A percentile compares a stretch with the other conserved stretches of the same genome.
These are phyloP conservation scores for Trebouxiophyceae sp. DNA, from an alignment of 163 green algal genomes.

Conservation along the genomic window DNA sequence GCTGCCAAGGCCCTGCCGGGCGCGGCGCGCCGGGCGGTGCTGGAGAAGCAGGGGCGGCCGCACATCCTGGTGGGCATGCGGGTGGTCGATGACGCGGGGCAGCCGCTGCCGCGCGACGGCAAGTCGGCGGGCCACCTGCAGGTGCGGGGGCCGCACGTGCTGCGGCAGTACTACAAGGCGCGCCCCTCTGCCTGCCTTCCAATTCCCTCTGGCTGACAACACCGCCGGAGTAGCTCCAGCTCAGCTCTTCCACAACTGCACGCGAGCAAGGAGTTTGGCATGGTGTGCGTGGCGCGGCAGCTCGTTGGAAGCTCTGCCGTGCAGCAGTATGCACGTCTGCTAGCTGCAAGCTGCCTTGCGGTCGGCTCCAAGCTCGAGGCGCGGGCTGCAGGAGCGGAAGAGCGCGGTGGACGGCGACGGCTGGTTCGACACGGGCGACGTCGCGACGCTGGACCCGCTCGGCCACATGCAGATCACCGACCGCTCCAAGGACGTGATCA, in stretches of 20 bases:
- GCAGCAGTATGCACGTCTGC: not conserved
- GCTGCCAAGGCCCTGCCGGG: not conserved
- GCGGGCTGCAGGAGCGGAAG: not conserved
- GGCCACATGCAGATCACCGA: slow-evolving; percentile 79
- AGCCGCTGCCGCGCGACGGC: slow-evolving; percentile 59
- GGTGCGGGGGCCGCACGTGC: slow-evolving; percentile 48
- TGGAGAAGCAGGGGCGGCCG: slow-evolving; percentile 38
- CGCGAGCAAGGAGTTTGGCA: too few relatives aligned
- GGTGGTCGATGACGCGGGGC: slow-evolving; percentile 53
- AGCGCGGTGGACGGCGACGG: slow-evolving; percentile 8
- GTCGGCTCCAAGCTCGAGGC: not conserved
- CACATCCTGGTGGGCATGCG: slow-evolving; percentile 57
- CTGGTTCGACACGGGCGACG: slow-evolving; percentile 49
- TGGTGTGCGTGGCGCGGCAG: too few relatives aligned
- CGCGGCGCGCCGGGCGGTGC: not conserved
- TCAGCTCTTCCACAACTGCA: too few relatives aligned
- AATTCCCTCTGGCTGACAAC: too few relatives aligned
- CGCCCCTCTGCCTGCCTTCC: slow-evolving; percentile 11
- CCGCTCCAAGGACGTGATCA: slow-evolving; percentile 36
- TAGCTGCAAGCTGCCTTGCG: not conserved
- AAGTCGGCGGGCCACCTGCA: slow-evolving; percentile 62
- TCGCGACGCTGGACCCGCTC: slow-evolving; percentile 57
- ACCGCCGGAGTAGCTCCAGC: too few relatives aligned
- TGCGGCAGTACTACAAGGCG: slow-evolving; percentile 53
- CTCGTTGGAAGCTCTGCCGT: not conserved